Evolutionary conservation across 768 basidiomycete genomes (phyloP), one percentile per base, ranked within the genome.

Genomic region (Xanthoconium stramineum): DNA sequence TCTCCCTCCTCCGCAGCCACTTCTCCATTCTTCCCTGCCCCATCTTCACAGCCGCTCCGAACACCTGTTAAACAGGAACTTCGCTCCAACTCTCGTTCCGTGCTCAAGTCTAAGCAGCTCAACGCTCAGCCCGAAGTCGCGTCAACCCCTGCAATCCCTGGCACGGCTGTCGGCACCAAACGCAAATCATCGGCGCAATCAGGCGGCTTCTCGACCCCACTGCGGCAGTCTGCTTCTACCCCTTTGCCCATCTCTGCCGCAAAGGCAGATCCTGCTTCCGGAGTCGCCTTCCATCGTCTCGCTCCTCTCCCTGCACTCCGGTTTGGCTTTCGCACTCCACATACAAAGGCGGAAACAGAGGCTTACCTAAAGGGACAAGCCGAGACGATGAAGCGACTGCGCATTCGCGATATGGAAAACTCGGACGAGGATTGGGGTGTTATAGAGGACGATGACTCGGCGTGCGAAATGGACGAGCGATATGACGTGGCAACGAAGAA

Each of bases 321-420:
- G 8, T 75, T 75, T 43, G 65, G 56, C 13, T 49, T 39, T 6
- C 72, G 61, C 2, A 65, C 61, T 0, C 70, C 75, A 0, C 75
- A 75, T 40, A 69, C 72, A 40, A 75, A 65, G 52, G 72, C 70
- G 0, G 73, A 74, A 52, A 72, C 71, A 3, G 75, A 76, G 19
- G 69, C 67, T 8, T 69, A 67, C 59, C 65, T 79, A n/a, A 74
- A 69, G 57, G 75, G 75, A 9, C 85, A 89, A 53, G 83, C 85
- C 0, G 85, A 85, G 43, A 84, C 85, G 0, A 74, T 89, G 73
- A 86, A 80, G 9, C 76, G 78, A 51, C 74, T 89, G 19, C 78
- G 77, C 48, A 77, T 89, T 37, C 74, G 76, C n/a, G 87, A 88
- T 59, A 72, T 78, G 61, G 75, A 78, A 55, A 70, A 75, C 43